Percentiles rank a stretch among this genome's conserved stretches.
Conservation (phyloP, 73 alveolate species). For the Tetrahymena malaccensis region DNA sequence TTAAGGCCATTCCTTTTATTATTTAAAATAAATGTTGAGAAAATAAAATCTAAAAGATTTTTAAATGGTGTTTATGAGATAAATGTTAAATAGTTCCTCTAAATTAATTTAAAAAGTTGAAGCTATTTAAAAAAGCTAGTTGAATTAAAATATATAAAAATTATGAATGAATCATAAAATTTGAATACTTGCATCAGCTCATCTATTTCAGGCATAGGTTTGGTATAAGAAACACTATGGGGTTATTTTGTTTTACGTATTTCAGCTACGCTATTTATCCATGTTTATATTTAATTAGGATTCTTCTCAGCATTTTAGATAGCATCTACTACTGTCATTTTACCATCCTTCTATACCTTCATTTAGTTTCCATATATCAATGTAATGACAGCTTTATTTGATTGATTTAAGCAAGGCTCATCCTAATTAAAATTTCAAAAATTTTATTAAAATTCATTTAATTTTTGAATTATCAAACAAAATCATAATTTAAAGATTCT, state of each 20-base stretch:
- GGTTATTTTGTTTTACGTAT: conserved; percentile 88
- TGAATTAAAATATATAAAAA: too few species aligned
- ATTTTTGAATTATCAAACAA: neutral
- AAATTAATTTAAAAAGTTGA: too few species aligned
- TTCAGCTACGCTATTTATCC: conserved; percentile 86
- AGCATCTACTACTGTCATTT: conserved; percentile 25
- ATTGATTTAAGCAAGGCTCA: conserved; percentile 78
- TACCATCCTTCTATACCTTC: conserved; percentile 49
- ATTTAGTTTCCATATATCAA: conserved; percentile 60
- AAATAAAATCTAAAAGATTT: too few species aligned
- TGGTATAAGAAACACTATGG: conserved; percentile 84
- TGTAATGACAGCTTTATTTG: conserved; percentile 60
- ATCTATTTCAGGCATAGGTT: conserved; percentile 90
- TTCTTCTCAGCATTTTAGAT: conserved; percentile 91
- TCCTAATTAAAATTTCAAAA: conserved; percentile 30
- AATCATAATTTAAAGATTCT: neutral
- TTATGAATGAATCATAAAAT: too few species aligned
- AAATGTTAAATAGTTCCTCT: too few species aligned
- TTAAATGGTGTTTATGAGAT: neutral
- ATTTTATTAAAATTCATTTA: neutral
- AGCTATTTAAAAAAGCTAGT: too few species aligned
- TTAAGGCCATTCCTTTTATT: conserved; percentile 74
- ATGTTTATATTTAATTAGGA: conserved; percentile 80
- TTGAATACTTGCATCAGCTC: conserved; percentile 66
- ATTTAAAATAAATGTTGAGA: too few species aligned